Conservation (phyloP, 805 yeast genomes). For the Saccharomycopsis sp. region DNA sequence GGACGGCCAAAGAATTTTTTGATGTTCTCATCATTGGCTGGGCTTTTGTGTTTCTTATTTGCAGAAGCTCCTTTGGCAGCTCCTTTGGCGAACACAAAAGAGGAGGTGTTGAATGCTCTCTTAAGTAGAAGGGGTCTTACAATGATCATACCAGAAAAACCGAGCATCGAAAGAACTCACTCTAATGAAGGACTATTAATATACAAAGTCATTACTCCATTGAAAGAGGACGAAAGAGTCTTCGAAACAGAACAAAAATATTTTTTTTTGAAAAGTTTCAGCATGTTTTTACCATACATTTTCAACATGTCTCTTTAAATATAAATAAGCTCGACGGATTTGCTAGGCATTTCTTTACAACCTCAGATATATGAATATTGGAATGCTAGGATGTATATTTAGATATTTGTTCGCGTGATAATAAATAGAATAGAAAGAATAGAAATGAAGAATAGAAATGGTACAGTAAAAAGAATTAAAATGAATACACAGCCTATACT, state of each 20-base stretch:
- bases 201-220: too few relatives aligned
- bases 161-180: too few relatives aligned
- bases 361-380: neutral
- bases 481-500: neutral
- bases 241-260: too few relatives aligned
- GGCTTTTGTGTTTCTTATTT: neutral
- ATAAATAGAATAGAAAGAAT: neutral
- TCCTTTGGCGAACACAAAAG: neutral
- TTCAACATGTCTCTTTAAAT: neutral
- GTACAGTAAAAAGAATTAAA: neutral
- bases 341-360: too few relatives aligned
- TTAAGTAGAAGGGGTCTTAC: too few relatives aligned
- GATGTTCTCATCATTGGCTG: conserved; percentile 2
- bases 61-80: neutral
- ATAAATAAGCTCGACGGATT: too few relatives aligned
- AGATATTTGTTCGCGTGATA: neutral
- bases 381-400: neutral
- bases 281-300: too few relatives aligned
- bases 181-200: too few relatives aligned
- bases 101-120: neutral
- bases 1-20: conserved; percentile 18
- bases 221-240: too few relatives aligned
- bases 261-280: too few relatives aligned
- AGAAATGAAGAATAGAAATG: neutral
- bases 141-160: too few relatives aligned